Percentiles rank a stretch among this genome's conserved stretches.
Conservation (phyloP, 179 eudicot genomes). For the Silene coronaria region DNA sequence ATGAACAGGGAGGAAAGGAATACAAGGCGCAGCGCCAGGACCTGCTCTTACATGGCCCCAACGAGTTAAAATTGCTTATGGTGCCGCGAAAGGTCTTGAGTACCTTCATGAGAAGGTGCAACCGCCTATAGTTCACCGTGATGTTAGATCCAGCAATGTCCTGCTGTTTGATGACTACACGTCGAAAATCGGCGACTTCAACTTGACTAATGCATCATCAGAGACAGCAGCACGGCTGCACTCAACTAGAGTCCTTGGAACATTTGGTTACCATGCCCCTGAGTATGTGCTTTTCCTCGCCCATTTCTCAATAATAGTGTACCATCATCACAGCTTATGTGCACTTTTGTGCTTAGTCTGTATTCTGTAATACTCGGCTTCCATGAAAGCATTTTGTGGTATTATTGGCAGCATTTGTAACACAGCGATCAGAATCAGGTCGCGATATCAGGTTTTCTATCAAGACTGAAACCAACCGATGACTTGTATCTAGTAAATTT, state of each 20-base stretch:
- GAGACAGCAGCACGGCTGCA: slow-evolving; percentile 89
- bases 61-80: slow-evolving; percentile 72
- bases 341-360: background rate
- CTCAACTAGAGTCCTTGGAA: slow-evolving; percentile 85
- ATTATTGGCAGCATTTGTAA: no score
- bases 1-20: slow-evolving; percentile 71
- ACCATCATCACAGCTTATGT: background rate
- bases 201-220: slow-evolving; percentile 64
- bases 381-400: no score
- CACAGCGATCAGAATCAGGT: no score
- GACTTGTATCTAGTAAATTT: no score
- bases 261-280: slow-evolving; percentile 93
- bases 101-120: slow-evolving; percentile 78
- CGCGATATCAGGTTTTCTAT: no score
- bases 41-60: slow-evolving; percentile 66
- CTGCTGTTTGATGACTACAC: slow-evolving; percentile 62
- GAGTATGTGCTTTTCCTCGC: slow-evolving; percentile 40
- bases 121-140: slow-evolving; percentile 76
- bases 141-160: slow-evolving; percentile 76
- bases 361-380: no score
- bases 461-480: no score
- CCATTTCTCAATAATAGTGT: background rate
- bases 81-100: slow-evolving; percentile 84
- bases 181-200: slow-evolving; percentile 77
- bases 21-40: slow-evolving; percentile 79